phyloP scores from a whole-genome alignment of 495 filamentous ascomycete species.

The Cercophora samala region DNA sequence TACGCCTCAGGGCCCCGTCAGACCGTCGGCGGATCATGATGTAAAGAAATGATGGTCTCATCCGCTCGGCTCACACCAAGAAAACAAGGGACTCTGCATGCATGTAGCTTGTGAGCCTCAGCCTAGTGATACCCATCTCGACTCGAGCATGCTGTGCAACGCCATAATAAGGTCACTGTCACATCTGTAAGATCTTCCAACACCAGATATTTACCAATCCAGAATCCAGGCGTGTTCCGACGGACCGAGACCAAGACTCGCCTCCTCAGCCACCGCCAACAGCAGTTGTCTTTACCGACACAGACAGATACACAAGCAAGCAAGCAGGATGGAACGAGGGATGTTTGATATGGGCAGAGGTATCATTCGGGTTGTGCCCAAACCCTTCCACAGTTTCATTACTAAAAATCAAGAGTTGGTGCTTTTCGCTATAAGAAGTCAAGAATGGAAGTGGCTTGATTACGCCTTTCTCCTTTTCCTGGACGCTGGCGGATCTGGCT shows the following conservation, averaged over 20 bases:
- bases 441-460: slow-evolving; percentile 11
- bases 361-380: slow-evolving; percentile 15
- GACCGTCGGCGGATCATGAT: background rate
- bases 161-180: background rate
- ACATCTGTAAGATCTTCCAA: background rate
- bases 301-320: background rate
- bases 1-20: background rate
- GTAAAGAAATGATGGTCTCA: background rate
- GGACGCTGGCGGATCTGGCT: slow-evolving; percentile 23
- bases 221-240: background rate
- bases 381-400: slow-evolving; percentile 10
- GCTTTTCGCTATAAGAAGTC: background rate
- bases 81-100: slow-evolving; percentile 2
- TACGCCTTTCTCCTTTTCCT: slow-evolving; percentile 29
- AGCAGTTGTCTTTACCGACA: background rate
- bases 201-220: background rate
- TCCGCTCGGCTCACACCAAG: slow-evolving; percentile 2
- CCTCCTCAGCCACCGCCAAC: background rate
- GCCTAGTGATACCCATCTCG: slow-evolving; percentile 4
- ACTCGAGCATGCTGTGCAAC: slow-evolving; percentile 2
- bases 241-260: background rate
- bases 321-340: background rate
- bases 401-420: background rate
- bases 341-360: slow-evolving; percentile 11
- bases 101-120: background rate